phyloP scores from a whole-genome alignment of 768 basidiomycete species.

The Leccinum barrowsii region DNA sequence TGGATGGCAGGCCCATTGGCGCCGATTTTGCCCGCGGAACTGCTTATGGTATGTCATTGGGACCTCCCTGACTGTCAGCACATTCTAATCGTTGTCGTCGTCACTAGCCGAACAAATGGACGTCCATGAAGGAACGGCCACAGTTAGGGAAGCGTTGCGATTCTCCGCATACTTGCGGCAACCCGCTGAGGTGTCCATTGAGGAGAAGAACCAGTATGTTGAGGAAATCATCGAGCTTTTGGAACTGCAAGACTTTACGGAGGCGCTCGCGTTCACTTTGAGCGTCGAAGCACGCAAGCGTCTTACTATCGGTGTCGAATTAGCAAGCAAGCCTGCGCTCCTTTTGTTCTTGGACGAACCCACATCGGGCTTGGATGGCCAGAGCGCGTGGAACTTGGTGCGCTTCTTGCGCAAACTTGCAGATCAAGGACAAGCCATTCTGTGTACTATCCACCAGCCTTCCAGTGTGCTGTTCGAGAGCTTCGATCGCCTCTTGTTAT shows the following conservation, averaged over 20 bases:
- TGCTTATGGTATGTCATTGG: conserved; percentile 58
- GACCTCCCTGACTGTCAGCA: conserved; percentile 13
- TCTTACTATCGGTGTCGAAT: conserved; percentile 87
- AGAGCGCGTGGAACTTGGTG: conserved; percentile 78
- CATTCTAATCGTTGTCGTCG: conserved; percentile 21
- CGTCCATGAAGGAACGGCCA: conserved; percentile 76
- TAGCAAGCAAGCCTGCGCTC: conserved; percentile 63
- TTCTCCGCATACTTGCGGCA: conserved; percentile 86
- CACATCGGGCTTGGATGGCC: conserved; percentile 55
- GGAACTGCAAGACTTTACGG: conserved; percentile 79
- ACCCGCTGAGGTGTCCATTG: conserved; percentile 57
- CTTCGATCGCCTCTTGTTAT: conserved; percentile 69
- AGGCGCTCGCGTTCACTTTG: conserved; percentile 74
- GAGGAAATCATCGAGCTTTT: conserved; percentile 82
- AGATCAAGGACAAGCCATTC: conserved; percentile 81
- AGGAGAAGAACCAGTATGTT: conserved; percentile 77
- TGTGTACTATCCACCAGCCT: conserved; percentile 90
- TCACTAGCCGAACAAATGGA: conserved; percentile 77
- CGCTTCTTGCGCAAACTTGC: conserved; percentile 82
- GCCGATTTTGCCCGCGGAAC: conserved; percentile 64
- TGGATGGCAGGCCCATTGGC: conserved; percentile 61
- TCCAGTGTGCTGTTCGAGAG: conserved; percentile 83
- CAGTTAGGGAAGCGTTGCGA: conserved; percentile 81
- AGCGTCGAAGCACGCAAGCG: conserved; percentile 75
- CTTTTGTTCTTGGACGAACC: conserved; percentile 39